These are phyloP conservation scores for Penicillium sp. DNA, from an alignment of 2,329 filamentous ascomycete genomes.

Conservation along the genomic window DNA sequence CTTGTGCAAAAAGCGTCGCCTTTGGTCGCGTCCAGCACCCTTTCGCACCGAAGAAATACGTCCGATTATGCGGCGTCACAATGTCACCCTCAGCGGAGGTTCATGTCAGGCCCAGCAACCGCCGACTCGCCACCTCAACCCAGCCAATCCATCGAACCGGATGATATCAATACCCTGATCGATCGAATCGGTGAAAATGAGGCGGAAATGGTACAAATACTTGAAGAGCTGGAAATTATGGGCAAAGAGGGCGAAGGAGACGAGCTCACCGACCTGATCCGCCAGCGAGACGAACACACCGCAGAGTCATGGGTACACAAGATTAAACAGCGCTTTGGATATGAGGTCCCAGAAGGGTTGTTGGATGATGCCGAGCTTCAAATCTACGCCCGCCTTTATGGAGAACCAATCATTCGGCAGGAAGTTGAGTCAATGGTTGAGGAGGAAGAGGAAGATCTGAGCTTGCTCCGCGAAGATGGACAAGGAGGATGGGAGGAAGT, in stretches of 20 bases:
- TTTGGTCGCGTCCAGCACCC: conserved; percentile 1
- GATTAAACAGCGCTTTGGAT: conserved; percentile 73
- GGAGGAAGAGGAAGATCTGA: conserved; percentile 28
- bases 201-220: conserved; percentile 33
- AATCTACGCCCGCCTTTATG: conserved; percentile 79
- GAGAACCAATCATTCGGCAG: conserved; percentile 58
- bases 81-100: conserved; percentile 21
- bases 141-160: conserved; percentile 23
- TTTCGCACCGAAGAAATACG: neutral
- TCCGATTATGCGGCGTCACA: neutral
- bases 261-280: conserved; percentile 31
- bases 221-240: conserved; percentile 37
- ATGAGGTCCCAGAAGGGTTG: conserved; percentile 70
- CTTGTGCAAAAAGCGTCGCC: conserved; percentile 10
- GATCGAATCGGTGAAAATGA: conserved; percentile 41
- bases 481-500: conserved; percentile 41
- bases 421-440: conserved; percentile 29
- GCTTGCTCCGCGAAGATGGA: conserved; percentile 41
- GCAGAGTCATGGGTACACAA: conserved; percentile 57
- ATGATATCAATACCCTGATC: conserved; percentile 37
- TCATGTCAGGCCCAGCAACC: conserved; percentile 25
- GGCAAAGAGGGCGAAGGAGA: conserved; percentile 32
- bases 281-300: conserved; percentile 33
- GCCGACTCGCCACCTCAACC: conserved; percentile 17
- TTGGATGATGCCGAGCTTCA: conserved; percentile 68